A percentile compares a stretch with the other conserved stretches of the same genome.
Conservation (phyloP, 345 rosid species). For the Linum trigynum region DNA sequence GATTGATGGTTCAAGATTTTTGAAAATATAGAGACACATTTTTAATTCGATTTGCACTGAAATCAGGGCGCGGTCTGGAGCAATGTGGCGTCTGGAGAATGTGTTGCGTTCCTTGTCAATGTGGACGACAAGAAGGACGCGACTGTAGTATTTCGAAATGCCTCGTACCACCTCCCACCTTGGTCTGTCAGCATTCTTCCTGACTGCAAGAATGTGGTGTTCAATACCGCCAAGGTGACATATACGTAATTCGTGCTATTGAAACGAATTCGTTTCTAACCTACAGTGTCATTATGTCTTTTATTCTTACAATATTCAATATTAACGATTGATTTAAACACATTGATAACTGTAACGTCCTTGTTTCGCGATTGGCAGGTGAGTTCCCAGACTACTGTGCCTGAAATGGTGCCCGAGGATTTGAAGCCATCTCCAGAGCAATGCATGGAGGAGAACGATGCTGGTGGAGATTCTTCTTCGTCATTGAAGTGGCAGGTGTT, state of each 20-base stretch:
- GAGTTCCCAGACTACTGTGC: constrained; percentile 47
- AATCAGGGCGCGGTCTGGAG: no score
- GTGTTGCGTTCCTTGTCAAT: constrained; percentile 81
- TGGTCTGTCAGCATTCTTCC: constrained; percentile 97
- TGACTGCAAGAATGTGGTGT: constrained; percentile 71
- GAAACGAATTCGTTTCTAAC: no score
- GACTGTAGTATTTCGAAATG: constrained; percentile 46
- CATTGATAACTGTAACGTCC: no score
- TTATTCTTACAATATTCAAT: not conserved
- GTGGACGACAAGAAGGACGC: constrained; percentile 52
- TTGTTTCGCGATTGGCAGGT: constrained; percentile 33
- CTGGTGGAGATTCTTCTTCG: constrained; percentile 3
- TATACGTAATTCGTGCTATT: not conserved
- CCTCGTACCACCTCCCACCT: constrained; percentile 68
- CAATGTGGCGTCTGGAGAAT: constrained; percentile 39
- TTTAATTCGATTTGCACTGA: no score
- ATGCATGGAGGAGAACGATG: constrained; percentile 8
- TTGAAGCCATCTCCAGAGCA: constrained; percentile 32
- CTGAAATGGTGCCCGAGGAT: constrained; percentile 72
- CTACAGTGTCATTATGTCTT: no score
- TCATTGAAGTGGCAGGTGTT: constrained; percentile 66
- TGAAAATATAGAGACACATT: no score
- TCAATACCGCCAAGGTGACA: constrained; percentile 79
- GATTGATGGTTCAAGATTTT: no score
- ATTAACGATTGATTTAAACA: not conserved